phyloP scores from a whole-genome alignment of 192 early-diverging fungal genomes.

The Diversispora epigaea region DNA sequence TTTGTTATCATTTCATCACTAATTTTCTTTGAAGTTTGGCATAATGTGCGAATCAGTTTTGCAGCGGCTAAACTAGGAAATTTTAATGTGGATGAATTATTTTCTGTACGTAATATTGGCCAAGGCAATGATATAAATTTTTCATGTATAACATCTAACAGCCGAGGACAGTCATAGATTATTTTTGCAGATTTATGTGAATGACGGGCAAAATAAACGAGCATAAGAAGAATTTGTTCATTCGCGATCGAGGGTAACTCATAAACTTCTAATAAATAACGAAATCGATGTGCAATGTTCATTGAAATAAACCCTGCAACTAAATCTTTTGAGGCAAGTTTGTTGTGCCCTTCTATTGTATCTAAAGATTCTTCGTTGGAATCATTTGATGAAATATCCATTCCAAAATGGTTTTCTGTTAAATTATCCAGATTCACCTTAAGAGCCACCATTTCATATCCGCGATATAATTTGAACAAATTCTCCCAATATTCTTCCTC shows the following conservation, averaged over 20 bases:
- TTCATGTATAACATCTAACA: slow-evolving; percentile 46
- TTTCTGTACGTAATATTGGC: slow-evolving; percentile 39
- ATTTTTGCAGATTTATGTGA: slow-evolving; percentile 43
- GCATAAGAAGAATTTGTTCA: slow-evolving; percentile 49
- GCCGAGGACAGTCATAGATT: slow-evolving; percentile 48
- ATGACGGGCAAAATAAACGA: slow-evolving; percentile 48
- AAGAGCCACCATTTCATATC: slow-evolving; percentile 38
- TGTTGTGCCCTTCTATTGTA: slow-evolving; percentile 46
- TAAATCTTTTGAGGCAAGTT: slow-evolving; percentile 53
- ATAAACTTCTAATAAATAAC: slow-evolving; percentile 52
- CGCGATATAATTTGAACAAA: slow-evolving; percentile 34
- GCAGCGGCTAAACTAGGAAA: slow-evolving; percentile 36
- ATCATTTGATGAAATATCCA: slow-evolving; percentile 40
- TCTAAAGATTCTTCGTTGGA: slow-evolving; percentile 42
- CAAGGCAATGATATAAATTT: slow-evolving; percentile 44
- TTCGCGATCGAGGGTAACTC: slow-evolving; percentile 40
- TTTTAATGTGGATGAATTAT: not conserved
- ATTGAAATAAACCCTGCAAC: slow-evolving; percentile 61
- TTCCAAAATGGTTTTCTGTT: slow-evolving; percentile 37
- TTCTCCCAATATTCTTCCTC: slow-evolving; percentile 47
- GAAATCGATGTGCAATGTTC: slow-evolving; percentile 56
- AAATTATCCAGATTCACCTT: slow-evolving; percentile 24
- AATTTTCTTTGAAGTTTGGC: slow-evolving; percentile 43
- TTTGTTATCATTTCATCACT: slow-evolving; percentile 45
- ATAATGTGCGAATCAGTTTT: slow-evolving; percentile 40